Conservation (phyloP, 2,329 filamentous ascomycete genomes). For the Pseudogymnoascus sp. region DNA sequence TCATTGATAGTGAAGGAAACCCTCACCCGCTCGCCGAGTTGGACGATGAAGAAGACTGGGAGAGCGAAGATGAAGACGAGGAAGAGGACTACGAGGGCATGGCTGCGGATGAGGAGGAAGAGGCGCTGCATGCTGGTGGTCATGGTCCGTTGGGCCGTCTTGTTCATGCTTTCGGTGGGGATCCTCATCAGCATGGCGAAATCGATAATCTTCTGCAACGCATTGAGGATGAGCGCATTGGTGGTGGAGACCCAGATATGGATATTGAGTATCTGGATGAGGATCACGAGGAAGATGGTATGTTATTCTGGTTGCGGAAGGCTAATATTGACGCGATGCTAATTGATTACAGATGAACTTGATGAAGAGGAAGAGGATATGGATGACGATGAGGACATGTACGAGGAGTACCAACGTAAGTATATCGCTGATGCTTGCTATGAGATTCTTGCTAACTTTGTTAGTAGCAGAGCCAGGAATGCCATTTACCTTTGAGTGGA, state of each 20-base stretch:
- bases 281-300: slow-evolving; percentile 53
- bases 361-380: slow-evolving; percentile 65
- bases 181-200: slow-evolving; percentile 29
- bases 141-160: slow-evolving; percentile 43
- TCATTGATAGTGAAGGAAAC: slow-evolving; percentile 57
- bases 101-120: slow-evolving; percentile 46
- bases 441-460: neutral
- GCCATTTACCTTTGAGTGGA: slow-evolving; percentile 47
- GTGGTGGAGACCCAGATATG: slow-evolving; percentile 40
- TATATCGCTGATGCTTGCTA: slow-evolving; percentile 15
- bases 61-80: slow-evolving; percentile 53
- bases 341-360: slow-evolving; percentile 27
- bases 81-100: slow-evolving; percentile 40
- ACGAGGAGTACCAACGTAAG: slow-evolving; percentile 53
- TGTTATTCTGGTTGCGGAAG: slow-evolving; percentile 13
- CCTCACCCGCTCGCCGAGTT: slow-evolving; percentile 43
- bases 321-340: neutral
- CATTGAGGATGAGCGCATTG: slow-evolving; percentile 41
- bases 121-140: slow-evolving; percentile 37
- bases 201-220: slow-evolving; percentile 30
- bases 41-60: slow-evolving; percentile 54
- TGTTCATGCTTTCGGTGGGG: slow-evolving; percentile 42
- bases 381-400: slow-evolving; percentile 59
- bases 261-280: slow-evolving; percentile 46
- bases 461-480: slow-evolving; percentile 33